Evolutionary conservation across 106 monocot genomes (phyloP), one percentile per base, ranked within the genome.

Genomic region (Dioscorea zingiberensis): DNA sequence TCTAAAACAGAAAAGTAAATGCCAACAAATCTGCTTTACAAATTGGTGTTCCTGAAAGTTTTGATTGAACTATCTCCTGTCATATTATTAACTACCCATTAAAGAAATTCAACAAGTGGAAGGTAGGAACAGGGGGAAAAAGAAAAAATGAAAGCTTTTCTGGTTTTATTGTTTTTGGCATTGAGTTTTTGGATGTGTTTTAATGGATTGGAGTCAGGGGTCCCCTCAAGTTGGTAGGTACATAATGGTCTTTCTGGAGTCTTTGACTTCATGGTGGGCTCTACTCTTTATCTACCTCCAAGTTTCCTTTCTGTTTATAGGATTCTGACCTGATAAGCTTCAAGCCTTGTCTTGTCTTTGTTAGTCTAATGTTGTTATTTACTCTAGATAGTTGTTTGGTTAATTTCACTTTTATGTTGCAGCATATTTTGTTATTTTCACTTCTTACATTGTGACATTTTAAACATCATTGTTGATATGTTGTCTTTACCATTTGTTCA

Each of bases 201-300:
- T 16, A 13, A 18, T 16, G 51, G 51, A 51, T 13, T 51, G 49
- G 49, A 18, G 16, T 1, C 13, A 24, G 55, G 44, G 45, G 66
- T 58, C 73, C 18, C 58, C 53, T 56, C 59, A 48, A 60, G 17
- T 21, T 74, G 25, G 53, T 51, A 16, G 13, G 7, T 54, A 7
- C n/a, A 25, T 57, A 73, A 44, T 66, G 47, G 59, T 27, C 7
- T 45, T 60, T 74, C 60, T 74, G 58, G 66, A 68, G 67, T 16
- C 45, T 30, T 53, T 51, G 74, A 54, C 71, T 71, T 71, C 59
- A 45, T 21, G 49, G 62, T 54, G 21, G 32, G 67, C 66, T 13
- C 67, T 16, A 4, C n/a, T 44, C 25, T 16, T 13, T 32, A 13
- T 67, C 7, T 32, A 0, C 22, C 55, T 53, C 28, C 25, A 1